phyloP scores from a whole-genome alignment of 352 stramenopile species.

The Phytophthora quininea region DNA sequence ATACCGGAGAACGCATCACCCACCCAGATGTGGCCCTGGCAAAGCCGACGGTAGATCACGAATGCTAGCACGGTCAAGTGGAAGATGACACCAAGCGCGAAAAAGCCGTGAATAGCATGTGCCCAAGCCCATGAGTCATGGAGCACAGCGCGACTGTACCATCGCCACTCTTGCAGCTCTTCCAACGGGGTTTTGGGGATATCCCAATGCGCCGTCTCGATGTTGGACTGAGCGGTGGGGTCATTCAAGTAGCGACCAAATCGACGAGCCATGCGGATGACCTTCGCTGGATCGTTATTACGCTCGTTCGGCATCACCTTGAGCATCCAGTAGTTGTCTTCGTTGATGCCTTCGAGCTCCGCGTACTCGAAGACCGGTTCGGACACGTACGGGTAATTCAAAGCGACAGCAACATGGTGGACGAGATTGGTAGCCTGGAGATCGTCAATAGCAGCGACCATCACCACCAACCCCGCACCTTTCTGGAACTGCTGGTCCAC shows the following conservation, averaged over 20 bases:
- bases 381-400: constrained; percentile 35
- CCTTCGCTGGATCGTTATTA: constrained; percentile 19
- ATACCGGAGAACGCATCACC: constrained; percentile 43
- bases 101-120: constrained; percentile 36
- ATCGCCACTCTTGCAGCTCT: constrained; percentile 30
- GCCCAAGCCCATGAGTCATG: constrained; percentile 54
- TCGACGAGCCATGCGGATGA: constrained; percentile 30
- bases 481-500: constrained; percentile 21
- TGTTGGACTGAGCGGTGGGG: constrained; percentile 43
- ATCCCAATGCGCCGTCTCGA: constrained; percentile 33
- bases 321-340: constrained; percentile 29
- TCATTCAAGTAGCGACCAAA: constrained; percentile 41
- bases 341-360: constrained; percentile 15
- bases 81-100: constrained; percentile 31
- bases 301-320: constrained; percentile 19
- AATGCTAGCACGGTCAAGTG: constrained; percentile 34
- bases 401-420: constrained; percentile 30
- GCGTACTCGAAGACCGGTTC: constrained; percentile 24
- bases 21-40: constrained; percentile 40
- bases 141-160: constrained; percentile 30
- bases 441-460: constrained; percentile 32
- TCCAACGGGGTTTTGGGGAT: constrained; percentile 22
- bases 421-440: constrained; percentile 14
- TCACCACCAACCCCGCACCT: constrained; percentile 18
- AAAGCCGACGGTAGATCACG: constrained; percentile 36